Percentiles rank a stretch among this genome's conserved stretches.
phyloP scores from a whole-genome alignment of 345 rosid species.

The Pistacia vera region DNA sequence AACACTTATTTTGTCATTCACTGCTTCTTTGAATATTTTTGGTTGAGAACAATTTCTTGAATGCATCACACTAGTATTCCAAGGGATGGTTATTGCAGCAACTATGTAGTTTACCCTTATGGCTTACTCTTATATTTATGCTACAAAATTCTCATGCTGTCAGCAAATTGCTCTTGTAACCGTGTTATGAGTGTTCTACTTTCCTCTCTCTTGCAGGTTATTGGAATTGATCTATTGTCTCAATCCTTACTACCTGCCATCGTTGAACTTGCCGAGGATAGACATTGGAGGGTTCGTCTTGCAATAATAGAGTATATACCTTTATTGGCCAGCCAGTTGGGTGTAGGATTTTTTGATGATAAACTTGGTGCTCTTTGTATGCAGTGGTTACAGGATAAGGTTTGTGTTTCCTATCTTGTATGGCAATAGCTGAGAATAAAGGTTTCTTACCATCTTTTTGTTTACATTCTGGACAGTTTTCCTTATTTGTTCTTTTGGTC shows the following conservation, averaged over 20 bases:
- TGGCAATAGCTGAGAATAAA: neutral
- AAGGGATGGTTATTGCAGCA: neutral
- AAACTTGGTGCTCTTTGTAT: constrained; percentile 95
- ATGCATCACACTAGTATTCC: neutral
- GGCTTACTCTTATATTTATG: neutral
- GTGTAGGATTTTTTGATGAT: constrained; percentile 89
- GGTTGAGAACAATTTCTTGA: neutral
- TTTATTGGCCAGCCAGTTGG: constrained; percentile 89
- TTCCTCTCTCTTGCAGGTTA: constrained; percentile 56
- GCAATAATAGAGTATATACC: constrained; percentile 98
- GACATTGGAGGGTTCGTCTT: constrained; percentile 96
- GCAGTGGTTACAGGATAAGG: constrained; percentile 99
- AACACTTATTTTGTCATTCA: neutral
- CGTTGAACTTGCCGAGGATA: constrained; percentile 97
- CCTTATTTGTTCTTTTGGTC: neutral
- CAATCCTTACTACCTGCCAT: constrained; percentile 94
- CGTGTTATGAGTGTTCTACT: neutral
- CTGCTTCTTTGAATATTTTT: constrained; percentile 9
- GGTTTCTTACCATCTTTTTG: neutral
- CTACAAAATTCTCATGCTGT: neutral
- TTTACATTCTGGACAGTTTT: neutral
- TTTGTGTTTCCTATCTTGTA: constrained; percentile 25
- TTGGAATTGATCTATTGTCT: constrained; percentile 93
- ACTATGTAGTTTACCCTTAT: neutral
- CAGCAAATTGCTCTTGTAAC: neutral